A percentile compares a stretch with the other conserved stretches of the same genome.
Conservation (phyloP, 1,139 yeast species). For the Pichia sp. region DNA sequence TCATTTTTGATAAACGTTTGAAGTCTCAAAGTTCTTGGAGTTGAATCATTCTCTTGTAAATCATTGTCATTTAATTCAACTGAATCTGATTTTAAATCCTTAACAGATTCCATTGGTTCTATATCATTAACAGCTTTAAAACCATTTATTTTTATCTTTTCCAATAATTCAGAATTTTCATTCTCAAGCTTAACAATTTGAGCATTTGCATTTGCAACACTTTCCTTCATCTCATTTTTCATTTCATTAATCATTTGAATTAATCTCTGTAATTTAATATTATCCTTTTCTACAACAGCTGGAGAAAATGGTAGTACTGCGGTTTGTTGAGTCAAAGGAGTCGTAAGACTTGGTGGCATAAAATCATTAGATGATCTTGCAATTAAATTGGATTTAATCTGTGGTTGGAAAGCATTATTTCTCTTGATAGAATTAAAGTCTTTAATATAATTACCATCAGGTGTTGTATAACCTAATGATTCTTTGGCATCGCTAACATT, state of each 20-base stretch:
- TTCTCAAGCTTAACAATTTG: conserved; percentile 25
- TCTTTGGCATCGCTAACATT: background rate
- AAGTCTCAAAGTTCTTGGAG: conserved; percentile 4
- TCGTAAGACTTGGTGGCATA: conserved; percentile 1
- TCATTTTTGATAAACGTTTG: conserved; percentile 46
- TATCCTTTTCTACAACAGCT: conserved; percentile 17
- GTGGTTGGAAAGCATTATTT: background rate
- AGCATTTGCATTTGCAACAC: conserved; percentile 26
- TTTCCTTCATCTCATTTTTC: conserved; percentile 25
- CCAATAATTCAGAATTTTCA: conserved; percentile 16
- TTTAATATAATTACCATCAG: background rate
- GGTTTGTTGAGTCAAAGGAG: conserved; percentile 6
- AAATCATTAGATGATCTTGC: background rate
- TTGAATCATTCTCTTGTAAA: background rate
- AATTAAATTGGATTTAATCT: background rate
- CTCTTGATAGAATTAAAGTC: background rate
- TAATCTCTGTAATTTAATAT: conserved; percentile 21
- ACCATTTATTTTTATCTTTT: background rate
- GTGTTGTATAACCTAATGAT: conserved; percentile 4
- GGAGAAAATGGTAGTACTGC: conserved; percentile 17
- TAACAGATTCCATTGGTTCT: background rate
- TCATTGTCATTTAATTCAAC: background rate
- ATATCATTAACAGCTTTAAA: background rate
- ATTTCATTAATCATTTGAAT: conserved; percentile 23
- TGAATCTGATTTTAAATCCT: background rate